Conservation (phyloP, 192 early-diverging fungal genomes). For the Radiomyces spectabilis region DNA sequence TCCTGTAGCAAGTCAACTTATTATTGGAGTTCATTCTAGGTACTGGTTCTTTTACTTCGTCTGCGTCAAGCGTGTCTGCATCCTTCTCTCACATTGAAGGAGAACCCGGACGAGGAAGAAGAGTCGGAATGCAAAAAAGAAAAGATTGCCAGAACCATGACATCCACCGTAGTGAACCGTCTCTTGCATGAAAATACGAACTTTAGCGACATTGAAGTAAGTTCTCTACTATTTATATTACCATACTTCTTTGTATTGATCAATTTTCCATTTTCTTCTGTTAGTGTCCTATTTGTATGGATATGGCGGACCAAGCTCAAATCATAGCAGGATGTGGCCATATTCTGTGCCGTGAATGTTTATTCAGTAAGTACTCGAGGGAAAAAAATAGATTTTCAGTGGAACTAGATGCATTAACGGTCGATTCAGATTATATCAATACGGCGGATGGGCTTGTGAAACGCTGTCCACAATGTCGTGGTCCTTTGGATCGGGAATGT, state of each 20-base stretch:
- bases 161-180: not conserved
- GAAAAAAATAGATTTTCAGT: not conserved
- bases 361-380: conserved; percentile 18
- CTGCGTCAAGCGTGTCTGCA: conserved; percentile 48
- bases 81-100: conserved; percentile 28
- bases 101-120: not conserved
- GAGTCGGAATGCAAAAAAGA: too few species aligned
- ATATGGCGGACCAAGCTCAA: conserved; percentile 14
- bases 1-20: not conserved
- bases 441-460: not conserved
- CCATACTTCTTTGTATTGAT: too few species aligned
- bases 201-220: not conserved
- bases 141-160: too few species aligned
- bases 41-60: conserved; percentile 39
- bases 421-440: not conserved
- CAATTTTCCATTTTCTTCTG: not conserved
- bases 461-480: conserved; percentile 17
- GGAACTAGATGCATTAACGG: too few species aligned
- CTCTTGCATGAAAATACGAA: not conserved
- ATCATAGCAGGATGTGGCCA: conserved; percentile 32
- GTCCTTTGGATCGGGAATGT: not conserved
- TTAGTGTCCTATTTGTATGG: conserved; percentile 34
- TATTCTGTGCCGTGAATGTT: conserved; percentile 36
- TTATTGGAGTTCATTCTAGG: conserved; percentile 8
- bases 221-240: too few species aligned